Base-by-base conservation (phyloP, 352 stramenopile genomes). In the Heterotrichella gracilis region DNA sequence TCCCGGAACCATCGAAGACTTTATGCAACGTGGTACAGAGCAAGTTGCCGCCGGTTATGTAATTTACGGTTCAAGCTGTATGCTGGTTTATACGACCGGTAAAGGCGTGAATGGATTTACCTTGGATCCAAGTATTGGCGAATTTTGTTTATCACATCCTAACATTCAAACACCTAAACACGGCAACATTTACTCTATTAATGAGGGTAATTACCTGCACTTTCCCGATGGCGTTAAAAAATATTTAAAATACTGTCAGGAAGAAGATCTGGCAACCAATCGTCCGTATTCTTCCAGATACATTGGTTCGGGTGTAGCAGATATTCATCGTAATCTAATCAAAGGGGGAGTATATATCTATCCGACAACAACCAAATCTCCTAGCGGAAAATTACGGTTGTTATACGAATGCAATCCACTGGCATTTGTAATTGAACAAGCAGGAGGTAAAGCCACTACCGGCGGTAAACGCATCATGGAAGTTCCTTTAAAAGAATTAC, bases 351-450 rank as follows among this genome's bases (percentile, higher is more conserved):
- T 98, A 74, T 98, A 95, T 78, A 75, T 96, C 68, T 98, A 97
- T 80, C 91, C 91, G 24, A 84, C 86, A 3, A 90, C 95, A 74
- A 82, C 81, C 69, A 95, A 95, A 74, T 83, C 81, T 68, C 73
- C 77, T 0, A 74, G 82, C 24, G 79, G 79, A 77, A 98, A 98
- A 80, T 81, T 98, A 74, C 86, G 90, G 79, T 81, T 95, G 70
- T 83, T 98, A 2, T 98, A 98, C 79, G 90, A 97, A 78, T 90
- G 85, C 77, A 96, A 95, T 82, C 90, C 92, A n/a, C 97, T 97
- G 92, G 92, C 90, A 68, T 88, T 95, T 76, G 94, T 97, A 75
- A 89, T 96, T 70, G 90, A 97, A 75, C 84, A 96, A 78, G 89
- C 89, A 69, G 89, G 90, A 69, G 90, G 90, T 64, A 84, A 94